A percentile compares a stretch with the other conserved stretches of the same genome.
Conservation (phyloP, 441 rosid species). For the Gossypium davidsonii region DNA sequence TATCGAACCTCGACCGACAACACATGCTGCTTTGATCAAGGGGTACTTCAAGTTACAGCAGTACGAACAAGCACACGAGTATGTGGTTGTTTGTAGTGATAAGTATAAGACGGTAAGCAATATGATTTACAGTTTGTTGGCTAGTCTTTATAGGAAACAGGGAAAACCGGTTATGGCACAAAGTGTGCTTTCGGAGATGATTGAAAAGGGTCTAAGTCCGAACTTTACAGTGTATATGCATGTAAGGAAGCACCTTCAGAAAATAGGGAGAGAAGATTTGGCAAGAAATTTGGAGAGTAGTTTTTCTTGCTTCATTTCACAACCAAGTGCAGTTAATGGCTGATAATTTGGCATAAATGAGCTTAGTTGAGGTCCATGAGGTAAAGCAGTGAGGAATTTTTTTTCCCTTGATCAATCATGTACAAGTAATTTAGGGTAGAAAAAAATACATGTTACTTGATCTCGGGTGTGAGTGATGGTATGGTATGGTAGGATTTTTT, state of each 20-base stretch:
- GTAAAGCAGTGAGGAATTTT: no score
- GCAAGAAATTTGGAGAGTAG: slow-evolving; percentile 27
- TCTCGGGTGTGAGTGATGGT: no score
- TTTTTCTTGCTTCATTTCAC: slow-evolving; percentile 23
- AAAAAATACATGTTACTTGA: no score
- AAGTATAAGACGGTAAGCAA: slow-evolving; percentile 23
- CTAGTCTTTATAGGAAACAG: slow-evolving; percentile 35
- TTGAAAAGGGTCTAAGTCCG: slow-evolving; percentile 44
- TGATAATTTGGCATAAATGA: not conserved
- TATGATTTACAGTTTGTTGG: slow-evolving; percentile 39
- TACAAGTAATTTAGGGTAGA: no score
- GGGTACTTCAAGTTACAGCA: slow-evolving; percentile 24
- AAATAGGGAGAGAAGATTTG: slow-evolving; percentile 24
- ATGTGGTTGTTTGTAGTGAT: slow-evolving; percentile 27
- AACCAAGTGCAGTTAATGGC: not conserved
- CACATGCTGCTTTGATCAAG: slow-evolving; percentile 44
- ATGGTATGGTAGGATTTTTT: no score
- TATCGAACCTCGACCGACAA: slow-evolving; percentile 38
- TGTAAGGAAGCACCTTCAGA: slow-evolving; percentile 31
- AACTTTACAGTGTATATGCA: slow-evolving; percentile 22
- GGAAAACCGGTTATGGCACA: slow-evolving; percentile 30
- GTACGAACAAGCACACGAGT: slow-evolving; percentile 36
- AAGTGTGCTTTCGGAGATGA: slow-evolving; percentile 45
- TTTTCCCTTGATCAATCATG: no score
- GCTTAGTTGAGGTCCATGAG: no score